Evolutionary conservation across 1,284 basidiomycete species (phyloP).

Genomic region (Retiboletus fuscus): DNA sequence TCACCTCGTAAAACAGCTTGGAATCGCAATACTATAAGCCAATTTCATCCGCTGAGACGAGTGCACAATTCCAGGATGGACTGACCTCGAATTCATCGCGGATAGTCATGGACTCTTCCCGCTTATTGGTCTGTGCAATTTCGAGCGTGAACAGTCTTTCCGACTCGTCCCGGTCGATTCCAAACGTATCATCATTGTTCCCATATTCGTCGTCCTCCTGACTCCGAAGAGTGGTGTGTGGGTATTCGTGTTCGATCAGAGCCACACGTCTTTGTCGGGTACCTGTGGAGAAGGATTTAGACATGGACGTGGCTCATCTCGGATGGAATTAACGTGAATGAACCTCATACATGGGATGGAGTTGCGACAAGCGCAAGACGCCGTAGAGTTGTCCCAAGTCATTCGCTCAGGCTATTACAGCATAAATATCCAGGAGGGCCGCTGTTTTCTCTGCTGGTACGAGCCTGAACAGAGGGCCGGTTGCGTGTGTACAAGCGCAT

Average conservation of each 20-base stretch:
- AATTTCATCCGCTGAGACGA: neutral
- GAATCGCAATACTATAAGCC: neutral
- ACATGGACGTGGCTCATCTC: too few species aligned
- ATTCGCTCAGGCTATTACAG: too few species aligned
- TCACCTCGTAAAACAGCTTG: constrained; percentile 31
- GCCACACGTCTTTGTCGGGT: too few species aligned
- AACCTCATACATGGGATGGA: too few species aligned
- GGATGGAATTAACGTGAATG: too few species aligned
- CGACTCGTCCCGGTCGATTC: constrained; percentile 53
- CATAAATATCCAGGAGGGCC: too few species aligned
- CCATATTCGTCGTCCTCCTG: constrained; percentile 47
- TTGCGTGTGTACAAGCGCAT: too few species aligned
- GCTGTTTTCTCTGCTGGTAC: too few species aligned
- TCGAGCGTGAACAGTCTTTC: constrained; percentile 66
- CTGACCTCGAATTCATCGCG: constrained; percentile 57
- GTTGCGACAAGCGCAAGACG: too few species aligned
- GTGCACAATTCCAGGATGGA: neutral
- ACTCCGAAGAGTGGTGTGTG: constrained; percentile 57
- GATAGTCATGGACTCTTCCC: constrained; percentile 56
- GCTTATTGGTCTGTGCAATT: constrained; percentile 66
- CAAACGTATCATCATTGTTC: constrained; percentile 37
- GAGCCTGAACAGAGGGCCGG: too few species aligned
- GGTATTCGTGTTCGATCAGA: constrained; percentile 61
- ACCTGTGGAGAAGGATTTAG: too few species aligned
- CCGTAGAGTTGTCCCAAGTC: too few species aligned